Conservation (phyloP, 2,329 filamentous ascomycete species). For the Botrytis paeoniae region DNA sequence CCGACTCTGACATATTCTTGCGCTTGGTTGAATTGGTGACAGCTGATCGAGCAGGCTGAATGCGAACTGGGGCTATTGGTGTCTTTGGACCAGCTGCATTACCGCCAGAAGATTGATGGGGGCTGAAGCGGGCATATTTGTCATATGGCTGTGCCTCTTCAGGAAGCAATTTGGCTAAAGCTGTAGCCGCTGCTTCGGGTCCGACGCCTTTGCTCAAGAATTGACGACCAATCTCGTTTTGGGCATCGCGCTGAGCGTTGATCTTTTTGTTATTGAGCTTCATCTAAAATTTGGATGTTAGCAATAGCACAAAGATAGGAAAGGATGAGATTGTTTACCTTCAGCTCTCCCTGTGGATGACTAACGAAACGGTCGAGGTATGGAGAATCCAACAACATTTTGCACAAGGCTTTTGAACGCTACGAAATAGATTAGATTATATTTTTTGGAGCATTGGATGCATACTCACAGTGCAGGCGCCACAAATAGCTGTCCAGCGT, state of each 20-base stretch:
- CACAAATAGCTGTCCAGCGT: constrained; percentile 23
- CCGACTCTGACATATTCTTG: constrained; percentile 2
- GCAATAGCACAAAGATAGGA: neutral
- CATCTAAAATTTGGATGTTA: constrained; percentile 22
- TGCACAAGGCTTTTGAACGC: constrained; percentile 31
- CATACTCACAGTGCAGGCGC: constrained; percentile 23
- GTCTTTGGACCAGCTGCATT: neutral
- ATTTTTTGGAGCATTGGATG: neutral
- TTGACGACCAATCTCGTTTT: constrained; percentile 31
- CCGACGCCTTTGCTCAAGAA: constrained; percentile 19
- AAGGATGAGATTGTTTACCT: constrained; percentile 24
- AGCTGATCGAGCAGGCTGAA: neutral
- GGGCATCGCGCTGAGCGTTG: constrained; percentile 29
- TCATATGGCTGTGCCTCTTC: neutral
- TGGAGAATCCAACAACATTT: constrained; percentile 30
- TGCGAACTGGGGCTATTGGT: neutral
- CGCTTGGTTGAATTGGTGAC: neutral
- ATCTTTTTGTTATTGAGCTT: constrained; percentile 33
- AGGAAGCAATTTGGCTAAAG: neutral
- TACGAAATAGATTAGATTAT: neutral
- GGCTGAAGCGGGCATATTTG: neutral
- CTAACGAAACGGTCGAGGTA: constrained; percentile 25
- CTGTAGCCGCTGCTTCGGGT: neutral
- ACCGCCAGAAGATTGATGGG: too few species aligned
- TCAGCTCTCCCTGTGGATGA: constrained; percentile 26